A percentile compares a stretch with the other conserved stretches of the same genome.
Evolutionary conservation across 805 yeast genomes (phyloP).

Genomic region (Starmerella cellae): DNA sequence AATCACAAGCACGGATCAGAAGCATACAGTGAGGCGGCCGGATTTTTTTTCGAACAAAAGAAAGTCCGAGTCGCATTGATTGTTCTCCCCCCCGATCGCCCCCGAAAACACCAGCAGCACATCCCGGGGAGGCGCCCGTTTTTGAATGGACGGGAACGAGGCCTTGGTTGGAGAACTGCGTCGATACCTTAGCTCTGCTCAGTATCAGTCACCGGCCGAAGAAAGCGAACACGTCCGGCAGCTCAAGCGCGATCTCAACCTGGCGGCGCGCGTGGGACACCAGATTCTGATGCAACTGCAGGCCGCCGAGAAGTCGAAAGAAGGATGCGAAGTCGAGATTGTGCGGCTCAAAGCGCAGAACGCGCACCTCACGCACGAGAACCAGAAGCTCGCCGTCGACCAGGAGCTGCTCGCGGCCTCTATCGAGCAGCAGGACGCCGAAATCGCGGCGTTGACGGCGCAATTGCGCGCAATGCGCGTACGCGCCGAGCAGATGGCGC

Average conservation of each 20-base stretch:
- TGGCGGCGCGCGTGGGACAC: slow-evolving; percentile 22
- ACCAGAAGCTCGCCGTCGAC: slow-evolving; percentile 15
- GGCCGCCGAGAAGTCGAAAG: slow-evolving; percentile 14
- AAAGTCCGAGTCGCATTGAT: too few relatives aligned
- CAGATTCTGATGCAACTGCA: slow-evolving; percentile 19
- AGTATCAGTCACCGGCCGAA: slow-evolving; percentile 2
- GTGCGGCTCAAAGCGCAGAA: slow-evolving; percentile 9
- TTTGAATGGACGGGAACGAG: slow-evolving; percentile 15
- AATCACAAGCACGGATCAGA: too few relatives aligned
- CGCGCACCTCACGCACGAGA: slow-evolving; percentile 11
- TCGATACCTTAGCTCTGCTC: slow-evolving; percentile 14
- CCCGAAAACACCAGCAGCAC: too few relatives aligned
- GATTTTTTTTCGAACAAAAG: too few relatives aligned
- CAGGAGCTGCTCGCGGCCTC: slow-evolving; percentile 14
- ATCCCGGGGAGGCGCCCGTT: too few relatives aligned
- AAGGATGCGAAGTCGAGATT: slow-evolving; percentile 9
- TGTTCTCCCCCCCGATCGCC: too few relatives aligned
- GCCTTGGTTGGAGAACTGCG: slow-evolving; percentile 18
- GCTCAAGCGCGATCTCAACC: slow-evolving; percentile 19
- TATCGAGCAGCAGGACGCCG: slow-evolving; percentile 14
- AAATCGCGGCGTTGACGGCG: slow-evolving; percentile 8
- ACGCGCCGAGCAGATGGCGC: slow-evolving; percentile 11
- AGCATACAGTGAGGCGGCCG: too few relatives aligned
- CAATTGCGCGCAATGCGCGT: slow-evolving; percentile 11
- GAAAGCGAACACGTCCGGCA: slow-evolving; percentile 13